Percentiles rank a stretch among this genome's conserved stretches.
phyloP scores from a whole-genome alignment of 129 eudicot genomes.

The Cynara cardunculus region DNA sequence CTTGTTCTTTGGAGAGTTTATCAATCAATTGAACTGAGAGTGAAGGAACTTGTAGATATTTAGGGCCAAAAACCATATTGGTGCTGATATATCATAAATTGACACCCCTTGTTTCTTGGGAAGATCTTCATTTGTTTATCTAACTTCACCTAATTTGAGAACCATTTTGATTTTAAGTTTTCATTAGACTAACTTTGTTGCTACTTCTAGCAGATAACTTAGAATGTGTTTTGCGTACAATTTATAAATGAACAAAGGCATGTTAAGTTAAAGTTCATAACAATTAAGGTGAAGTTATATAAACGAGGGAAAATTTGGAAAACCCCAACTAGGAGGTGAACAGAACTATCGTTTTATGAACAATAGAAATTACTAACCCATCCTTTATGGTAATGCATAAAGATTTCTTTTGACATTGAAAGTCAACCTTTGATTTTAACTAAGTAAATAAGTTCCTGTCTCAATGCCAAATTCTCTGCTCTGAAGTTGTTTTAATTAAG shows the following conservation, averaged over 20 bases:
- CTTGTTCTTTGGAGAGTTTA: neutral
- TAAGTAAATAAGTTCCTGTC: neutral
- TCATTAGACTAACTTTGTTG: neutral
- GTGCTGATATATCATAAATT: neutral
- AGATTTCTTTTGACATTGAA: neutral
- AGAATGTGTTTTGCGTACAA: neutral
- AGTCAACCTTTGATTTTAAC: neutral
- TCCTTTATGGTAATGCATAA: neutral
- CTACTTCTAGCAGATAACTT: neutral
- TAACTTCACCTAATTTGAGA: neutral
- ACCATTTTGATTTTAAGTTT: neutral
- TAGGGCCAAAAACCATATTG: neutral
- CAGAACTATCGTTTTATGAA: neutral
- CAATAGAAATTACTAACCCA: neutral
- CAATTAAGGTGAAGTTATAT: neutral
- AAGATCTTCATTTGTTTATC: neutral
- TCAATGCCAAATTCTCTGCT: neutral
- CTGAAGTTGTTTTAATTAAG: neutral
- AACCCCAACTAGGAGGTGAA: neutral
- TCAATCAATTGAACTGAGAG: neutral
- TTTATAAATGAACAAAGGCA: neutral
- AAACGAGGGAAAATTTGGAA: neutral
- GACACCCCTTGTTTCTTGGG: neutral
- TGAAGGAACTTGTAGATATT: constrained; percentile 7
- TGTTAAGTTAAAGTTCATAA: neutral